Percentiles rank a stretch among this genome's conserved stretches.
Conservation (phyloP, 176 grass and related monocot genomes). For the Elymus sibiricus region DNA sequence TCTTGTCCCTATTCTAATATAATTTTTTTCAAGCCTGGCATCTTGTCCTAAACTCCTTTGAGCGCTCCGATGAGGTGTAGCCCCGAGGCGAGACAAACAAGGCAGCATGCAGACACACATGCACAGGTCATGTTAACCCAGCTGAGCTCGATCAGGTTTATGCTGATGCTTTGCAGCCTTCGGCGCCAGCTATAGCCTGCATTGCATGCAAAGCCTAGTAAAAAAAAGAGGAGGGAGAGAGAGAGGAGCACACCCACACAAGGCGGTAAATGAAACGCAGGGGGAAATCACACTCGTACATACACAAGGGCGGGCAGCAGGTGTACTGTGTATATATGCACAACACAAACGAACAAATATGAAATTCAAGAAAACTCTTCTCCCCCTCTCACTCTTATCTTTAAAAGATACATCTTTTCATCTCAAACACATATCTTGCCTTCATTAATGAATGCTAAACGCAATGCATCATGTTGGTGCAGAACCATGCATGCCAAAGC, state of each 20-base stretch:
- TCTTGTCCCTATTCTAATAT: no score
- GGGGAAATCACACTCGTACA: no score
- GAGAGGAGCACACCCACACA: background rate
- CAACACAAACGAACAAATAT: constrained; percentile 38
- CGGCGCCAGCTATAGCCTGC: background rate
- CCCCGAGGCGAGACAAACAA: constrained; percentile 28
- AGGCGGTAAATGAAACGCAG: background rate
- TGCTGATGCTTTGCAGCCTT: constrained; percentile 28
- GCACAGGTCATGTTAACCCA: background rate
- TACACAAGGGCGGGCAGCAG: background rate
- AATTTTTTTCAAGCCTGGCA: background rate
- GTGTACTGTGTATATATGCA: background rate
- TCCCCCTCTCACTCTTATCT: background rate
- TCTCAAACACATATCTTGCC: background rate
- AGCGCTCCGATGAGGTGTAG: constrained; percentile 36
- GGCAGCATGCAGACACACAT: background rate
- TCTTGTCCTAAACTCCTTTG: background rate
- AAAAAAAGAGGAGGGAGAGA: background rate
- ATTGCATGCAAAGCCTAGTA: background rate
- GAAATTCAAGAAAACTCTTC: constrained; percentile 30
- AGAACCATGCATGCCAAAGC: no score
- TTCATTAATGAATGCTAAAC: background rate
- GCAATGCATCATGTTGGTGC: background rate
- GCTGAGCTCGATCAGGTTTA: background rate
- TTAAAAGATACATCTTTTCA: background rate